Conservation (phyloP, 2,329 filamentous ascomycete genomes). For the Aspergillus fischeri region DNA sequence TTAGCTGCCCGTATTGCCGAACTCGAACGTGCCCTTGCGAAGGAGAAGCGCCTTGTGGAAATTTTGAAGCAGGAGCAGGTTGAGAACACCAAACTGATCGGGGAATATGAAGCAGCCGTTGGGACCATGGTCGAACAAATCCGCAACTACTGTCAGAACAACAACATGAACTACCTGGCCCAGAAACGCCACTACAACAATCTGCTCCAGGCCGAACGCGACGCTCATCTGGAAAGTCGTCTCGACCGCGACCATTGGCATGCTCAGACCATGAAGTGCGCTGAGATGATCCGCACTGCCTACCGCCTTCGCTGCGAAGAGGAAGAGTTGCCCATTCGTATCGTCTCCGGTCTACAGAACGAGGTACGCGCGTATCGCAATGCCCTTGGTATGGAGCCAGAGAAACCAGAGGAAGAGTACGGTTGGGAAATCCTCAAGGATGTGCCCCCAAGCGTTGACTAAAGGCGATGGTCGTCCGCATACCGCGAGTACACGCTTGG, state of each 20-base stretch:
- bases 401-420: conserved; percentile 47
- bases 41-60: conserved; percentile 41
- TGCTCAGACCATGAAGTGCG: conserved; percentile 43
- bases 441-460: conserved; percentile 32
- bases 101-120: conserved; percentile 45
- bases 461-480: conserved; percentile 3
- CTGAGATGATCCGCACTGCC: conserved; percentile 48
- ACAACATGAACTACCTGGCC: conserved; percentile 44
- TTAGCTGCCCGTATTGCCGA: conserved; percentile 46
- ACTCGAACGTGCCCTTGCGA: conserved; percentile 45
- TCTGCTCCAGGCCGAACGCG: conserved; percentile 48
- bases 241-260: conserved; percentile 49
- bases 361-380: conserved; percentile 47
- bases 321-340: conserved; percentile 41
- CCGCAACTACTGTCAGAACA: conserved; percentile 48
- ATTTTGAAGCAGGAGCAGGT: conserved; percentile 44
- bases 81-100: conserved; percentile 46
- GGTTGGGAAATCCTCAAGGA: conserved; percentile 48
- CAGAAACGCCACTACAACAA: conserved; percentile 49
- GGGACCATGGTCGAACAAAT: conserved; percentile 49
- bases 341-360: conserved; percentile 46
- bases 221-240: conserved; percentile 46
- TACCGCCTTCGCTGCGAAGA: conserved; percentile 47
- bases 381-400: conserved; percentile 45
- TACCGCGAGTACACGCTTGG: background rate